phyloP scores from a whole-genome alignment of 2,329 filamentous ascomycete genomes.

The Xylaria sp. region DNA sequence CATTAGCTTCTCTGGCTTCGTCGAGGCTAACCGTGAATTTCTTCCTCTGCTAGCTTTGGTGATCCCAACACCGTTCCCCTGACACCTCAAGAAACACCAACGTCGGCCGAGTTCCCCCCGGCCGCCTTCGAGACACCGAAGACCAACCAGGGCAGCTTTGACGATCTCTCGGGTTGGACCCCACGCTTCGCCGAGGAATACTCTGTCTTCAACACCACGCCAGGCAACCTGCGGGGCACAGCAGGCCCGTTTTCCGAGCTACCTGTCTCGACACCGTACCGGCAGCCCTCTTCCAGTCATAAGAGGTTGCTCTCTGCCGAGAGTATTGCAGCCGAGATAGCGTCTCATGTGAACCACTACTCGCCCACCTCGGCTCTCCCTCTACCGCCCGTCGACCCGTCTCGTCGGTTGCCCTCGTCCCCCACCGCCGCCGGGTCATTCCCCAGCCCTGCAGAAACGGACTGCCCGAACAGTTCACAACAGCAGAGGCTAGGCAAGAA shows the following conservation, averaged over 20 bases:
- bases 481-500: slow-evolving; percentile 58
- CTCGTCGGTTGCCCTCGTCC: slow-evolving; percentile 68
- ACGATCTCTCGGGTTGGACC: slow-evolving; percentile 66
- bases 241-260: slow-evolving; percentile 61
- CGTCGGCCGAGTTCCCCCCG: slow-evolving; percentile 63
- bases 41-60: slow-evolving; percentile 63
- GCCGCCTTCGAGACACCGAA: slow-evolving; percentile 68
- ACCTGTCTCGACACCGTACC: slow-evolving; percentile 53
- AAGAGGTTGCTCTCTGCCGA: slow-evolving; percentile 65
- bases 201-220: slow-evolving; percentile 73
- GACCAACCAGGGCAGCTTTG: slow-evolving; percentile 58
- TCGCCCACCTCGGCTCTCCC: slow-evolving; percentile 63
- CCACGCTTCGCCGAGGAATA: slow-evolving; percentile 73
- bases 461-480: slow-evolving; percentile 44
- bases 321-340: slow-evolving; percentile 61
- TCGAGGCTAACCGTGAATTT: background rate
- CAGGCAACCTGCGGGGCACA: slow-evolving; percentile 65
- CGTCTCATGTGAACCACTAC: slow-evolving; percentile 72
- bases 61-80: slow-evolving; percentile 70
- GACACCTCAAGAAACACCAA: slow-evolving; percentile 69
- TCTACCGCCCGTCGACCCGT: slow-evolving; percentile 69
- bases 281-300: slow-evolving; percentile 51
- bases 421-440: slow-evolving; percentile 57
- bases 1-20: slow-evolving; percentile 35
- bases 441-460: slow-evolving; percentile 48